A percentile compares a stretch with the other conserved stretches of the same genome.
Conservation (phyloP, 148 eudicot genomes). For the Rheum nobile region DNA sequence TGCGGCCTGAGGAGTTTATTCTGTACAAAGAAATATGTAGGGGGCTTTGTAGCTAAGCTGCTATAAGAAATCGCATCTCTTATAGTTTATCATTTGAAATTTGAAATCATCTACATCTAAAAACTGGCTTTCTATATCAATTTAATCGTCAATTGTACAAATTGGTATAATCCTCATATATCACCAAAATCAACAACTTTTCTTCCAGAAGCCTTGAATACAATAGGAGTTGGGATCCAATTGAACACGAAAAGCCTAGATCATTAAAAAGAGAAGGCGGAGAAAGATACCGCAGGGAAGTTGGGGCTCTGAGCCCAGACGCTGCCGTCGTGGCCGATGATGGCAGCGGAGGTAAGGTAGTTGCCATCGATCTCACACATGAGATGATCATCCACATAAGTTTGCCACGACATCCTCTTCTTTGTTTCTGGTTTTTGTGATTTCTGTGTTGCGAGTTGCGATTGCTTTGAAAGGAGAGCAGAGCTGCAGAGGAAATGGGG, state of each 20-base stretch:
- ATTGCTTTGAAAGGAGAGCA: too few species aligned
- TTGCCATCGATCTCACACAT: neutral
- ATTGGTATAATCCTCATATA: too few species aligned
- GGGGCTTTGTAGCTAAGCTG: neutral
- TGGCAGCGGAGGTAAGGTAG: slow-evolving; percentile 11
- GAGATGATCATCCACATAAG: too few species aligned
- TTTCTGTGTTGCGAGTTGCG: too few species aligned
- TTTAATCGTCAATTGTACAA: too few species aligned
- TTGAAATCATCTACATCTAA: neutral
- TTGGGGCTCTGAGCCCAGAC: slow-evolving; percentile 10
- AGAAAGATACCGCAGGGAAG: slow-evolving; percentile 10
- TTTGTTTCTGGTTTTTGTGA: too few species aligned
- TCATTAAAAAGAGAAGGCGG: neutral
- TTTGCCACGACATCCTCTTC: too few species aligned
- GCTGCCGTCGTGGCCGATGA: slow-evolving; percentile 14
- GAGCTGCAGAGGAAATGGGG: too few species aligned
- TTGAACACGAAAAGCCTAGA: neutral
- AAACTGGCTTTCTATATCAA: neutral
- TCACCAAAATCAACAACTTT: neutral
- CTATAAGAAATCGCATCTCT: neutral
- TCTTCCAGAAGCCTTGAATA: neutral
- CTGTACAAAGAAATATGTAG: too few species aligned
- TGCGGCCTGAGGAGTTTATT: neutral
- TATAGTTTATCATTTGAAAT: neutral
- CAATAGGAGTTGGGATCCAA: neutral